These are phyloP conservation scores for Setaria italica DNA, from an alignment of 202 grass and related monocot genomes.

Conservation along the genomic window DNA sequence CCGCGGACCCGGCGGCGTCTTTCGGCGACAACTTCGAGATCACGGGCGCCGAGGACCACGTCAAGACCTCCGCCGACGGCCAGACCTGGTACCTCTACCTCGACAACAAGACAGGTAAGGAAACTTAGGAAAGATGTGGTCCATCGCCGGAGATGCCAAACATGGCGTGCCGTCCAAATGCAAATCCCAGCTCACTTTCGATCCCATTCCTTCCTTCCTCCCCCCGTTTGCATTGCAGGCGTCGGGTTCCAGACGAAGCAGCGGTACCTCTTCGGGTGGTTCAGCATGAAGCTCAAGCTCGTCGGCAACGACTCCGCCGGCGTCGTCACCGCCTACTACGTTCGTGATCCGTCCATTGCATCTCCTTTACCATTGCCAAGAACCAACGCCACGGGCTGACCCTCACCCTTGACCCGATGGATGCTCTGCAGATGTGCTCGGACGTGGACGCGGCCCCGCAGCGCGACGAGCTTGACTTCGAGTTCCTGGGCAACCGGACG, in stretches of 20 bases:
- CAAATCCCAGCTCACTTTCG: not conserved
- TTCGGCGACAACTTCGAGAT: constrained; percentile 91
- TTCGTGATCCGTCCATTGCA: too few relatives aligned
- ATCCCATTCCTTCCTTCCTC: not conserved
- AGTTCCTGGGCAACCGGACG: constrained; percentile 91
- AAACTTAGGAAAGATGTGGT: too few relatives aligned
- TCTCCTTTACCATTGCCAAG: too few relatives aligned
- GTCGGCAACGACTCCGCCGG: constrained; percentile 94
- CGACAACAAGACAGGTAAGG: constrained; percentile 82
- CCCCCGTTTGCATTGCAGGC: constrained; percentile 31
- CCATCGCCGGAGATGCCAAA: too few relatives aligned
- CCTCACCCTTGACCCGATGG: too few relatives aligned
- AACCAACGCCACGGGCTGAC: too few relatives aligned
- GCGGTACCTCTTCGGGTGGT: constrained; percentile 87
- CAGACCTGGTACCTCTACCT: constrained; percentile 95
- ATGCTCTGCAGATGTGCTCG: constrained; percentile 81
- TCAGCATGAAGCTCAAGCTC: constrained; percentile 99
- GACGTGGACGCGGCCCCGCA: constrained; percentile 76
- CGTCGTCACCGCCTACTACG: constrained; percentile 93
- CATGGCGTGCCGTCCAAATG: not conserved
- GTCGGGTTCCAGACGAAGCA: constrained; percentile 91
- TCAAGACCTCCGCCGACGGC: constrained; percentile 87
- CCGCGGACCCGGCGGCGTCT: constrained; percentile 23
- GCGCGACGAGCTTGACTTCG: constrained; percentile 95
- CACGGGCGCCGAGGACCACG: constrained; percentile 83